Base-by-base conservation (phyloP, 2,329 filamentous ascomycete species). In the Monilinia vaccinii-corymbosi region DNA sequence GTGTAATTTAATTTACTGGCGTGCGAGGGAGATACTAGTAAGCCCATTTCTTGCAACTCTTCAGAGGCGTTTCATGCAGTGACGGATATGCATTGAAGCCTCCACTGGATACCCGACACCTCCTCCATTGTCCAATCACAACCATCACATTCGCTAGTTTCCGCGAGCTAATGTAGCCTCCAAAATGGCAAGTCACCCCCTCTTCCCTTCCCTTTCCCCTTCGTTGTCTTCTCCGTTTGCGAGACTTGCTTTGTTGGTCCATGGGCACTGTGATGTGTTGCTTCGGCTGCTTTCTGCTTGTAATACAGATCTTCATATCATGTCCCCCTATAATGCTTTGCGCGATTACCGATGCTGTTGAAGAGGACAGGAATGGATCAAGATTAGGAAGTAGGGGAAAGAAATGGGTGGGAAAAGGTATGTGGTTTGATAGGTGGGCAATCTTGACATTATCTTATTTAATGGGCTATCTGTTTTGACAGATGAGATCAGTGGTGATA, bases 361-460 rank as follows among this genome's bases (percentile, higher is more conserved):
- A 56, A 8, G 44, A 62, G 40, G 64, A 55, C 13, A 46, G 51
- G 3, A 31, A 79, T 44, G 34, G 86, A 77, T 79, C 80, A 66
- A 73, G 71, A 52, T 75, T 87, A 49, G 85, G 87, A 2, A 75
- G 75, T 58, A 79, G 85, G 42, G 83, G 85, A 31, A 75, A 72
- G 67, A 87, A 88, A 62, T 89, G 85, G 85, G 76, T 86, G 66
- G 82, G 71, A 66, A 77, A 78, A 48, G 76, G 70, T 51, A 79
- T 80, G 58, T 83, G 80, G 79, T 79, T 79, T 73, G 79, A 23
- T n/a, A n/a, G 23, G 2, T 31, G 6, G 42, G n/a, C n/a, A 23
- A 11, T 23, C 36, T 23, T 18, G 31, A 10, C 31, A 16, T 53
- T 42, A 28, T 53, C 11, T 23, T n/a, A 44, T 32, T 23, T 16